Evolutionary conservation across 179 eudicot species (phyloP), one percentile per base, ranked within the genome.

Genomic region (Pouteria campechiana): DNA sequence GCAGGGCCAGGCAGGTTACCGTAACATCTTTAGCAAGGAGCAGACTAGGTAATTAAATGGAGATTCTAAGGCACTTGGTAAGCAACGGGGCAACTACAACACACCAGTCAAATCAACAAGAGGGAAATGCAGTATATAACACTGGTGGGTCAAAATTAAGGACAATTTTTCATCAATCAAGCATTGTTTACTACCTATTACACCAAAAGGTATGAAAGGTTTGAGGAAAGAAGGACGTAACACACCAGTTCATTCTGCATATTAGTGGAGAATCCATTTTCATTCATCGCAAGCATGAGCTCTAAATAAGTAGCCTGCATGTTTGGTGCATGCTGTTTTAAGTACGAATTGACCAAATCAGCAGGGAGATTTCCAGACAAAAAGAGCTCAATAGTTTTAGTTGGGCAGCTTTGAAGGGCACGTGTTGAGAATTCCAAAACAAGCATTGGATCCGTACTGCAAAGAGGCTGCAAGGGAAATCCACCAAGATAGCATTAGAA

Each of bases 241-340:
- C 50, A 64, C 67, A 92, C 99, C 99, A 92, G 82, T 75, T 92
- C 99, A 57, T 79, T 83, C 72, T 92, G 99, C 49, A 92, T 67
- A 78, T 75, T 83, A 33, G 88, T 88, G 20, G 99, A 75, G 64
- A 92, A 75, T 38, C 82, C 85, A 66, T 80, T 78, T 65, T 83
- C 88, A 57, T 87, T 83, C 85, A 78, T 73, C 25, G 80, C 58
- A 54, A 87, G 81, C 96, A 92, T 92, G 41, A 61, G 88, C 58
- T 92, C 99, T 51, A 92, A 61, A 70, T 92, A 92, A 11, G 65
- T 83, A 54, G 94, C 94, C 66, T 92, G 99, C 96, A 92, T 73
- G 59, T 58, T 73, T 25, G 96, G 99, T 50, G 99, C 89, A 72
- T 92, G 88, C 67, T 83, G 79, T 63, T 92, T 92, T 57, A 92